Evolutionary conservation across 2,329 filamentous ascomycete genomes (phyloP).

Genomic region (Apiospora saccharicola): DNA sequence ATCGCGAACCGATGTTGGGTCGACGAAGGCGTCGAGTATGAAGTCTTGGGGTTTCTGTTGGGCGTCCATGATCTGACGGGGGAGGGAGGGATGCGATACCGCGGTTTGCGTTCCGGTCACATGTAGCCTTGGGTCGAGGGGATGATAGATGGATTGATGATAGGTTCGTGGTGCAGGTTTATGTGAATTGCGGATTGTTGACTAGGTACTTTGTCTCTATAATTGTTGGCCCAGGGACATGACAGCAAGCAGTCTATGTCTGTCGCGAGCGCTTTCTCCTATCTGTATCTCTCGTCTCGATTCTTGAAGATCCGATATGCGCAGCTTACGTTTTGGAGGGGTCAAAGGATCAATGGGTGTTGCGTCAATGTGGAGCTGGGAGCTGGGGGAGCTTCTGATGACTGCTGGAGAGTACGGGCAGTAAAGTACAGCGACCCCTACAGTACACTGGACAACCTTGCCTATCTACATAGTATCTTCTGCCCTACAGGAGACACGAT

Average conservation of each 20-base stretch:
- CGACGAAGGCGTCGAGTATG: constrained; percentile 91
- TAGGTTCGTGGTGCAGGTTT: neutral
- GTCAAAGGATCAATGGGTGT: neutral
- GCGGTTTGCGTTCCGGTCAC: neutral
- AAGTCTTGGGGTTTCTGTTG: constrained; percentile 77
- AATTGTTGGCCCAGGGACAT: neutral
- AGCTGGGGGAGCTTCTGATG: constrained; percentile 5
- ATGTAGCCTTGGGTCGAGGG: neutral
- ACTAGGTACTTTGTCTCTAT: constrained; percentile 10
- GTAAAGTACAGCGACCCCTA: neutral
- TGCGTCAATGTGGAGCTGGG: constrained; percentile 16
- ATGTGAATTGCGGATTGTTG: neutral
- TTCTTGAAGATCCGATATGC: constrained; percentile 9
- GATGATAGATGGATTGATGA: neutral
- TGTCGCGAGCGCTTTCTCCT: neutral
- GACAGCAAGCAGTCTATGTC: neutral
- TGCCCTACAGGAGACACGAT: neutral
- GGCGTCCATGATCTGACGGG: constrained; percentile 51
- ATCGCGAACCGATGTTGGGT: constrained; percentile 87
- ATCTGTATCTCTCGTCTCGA: neutral
- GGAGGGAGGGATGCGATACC: neutral
- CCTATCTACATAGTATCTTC: neutral
- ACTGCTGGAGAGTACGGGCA: neutral
- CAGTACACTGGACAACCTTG: neutral
- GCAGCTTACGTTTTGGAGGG: constrained; percentile 23